Conservation (phyloP, 768 basidiomycete genomes). For the Russula foetens region DNA sequence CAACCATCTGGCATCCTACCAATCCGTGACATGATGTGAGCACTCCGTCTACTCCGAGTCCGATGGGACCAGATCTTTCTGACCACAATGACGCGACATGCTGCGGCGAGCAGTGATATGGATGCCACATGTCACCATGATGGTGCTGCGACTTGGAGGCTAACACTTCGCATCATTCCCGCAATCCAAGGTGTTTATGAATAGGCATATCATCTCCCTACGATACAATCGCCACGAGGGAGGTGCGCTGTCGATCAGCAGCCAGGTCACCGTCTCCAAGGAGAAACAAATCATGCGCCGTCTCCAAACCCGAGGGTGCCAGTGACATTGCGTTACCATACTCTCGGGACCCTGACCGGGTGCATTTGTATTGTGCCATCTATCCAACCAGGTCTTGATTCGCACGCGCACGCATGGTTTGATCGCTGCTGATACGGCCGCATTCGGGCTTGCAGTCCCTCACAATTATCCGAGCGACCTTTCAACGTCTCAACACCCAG, state of each 20-base stretch:
- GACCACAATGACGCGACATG: not conserved
- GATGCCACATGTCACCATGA: not conserved
- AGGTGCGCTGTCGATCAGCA: too few species aligned
- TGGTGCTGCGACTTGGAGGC: too few species aligned
- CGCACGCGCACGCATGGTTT: not conserved
- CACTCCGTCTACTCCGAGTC: too few species aligned
- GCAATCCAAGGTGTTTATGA: too few species aligned
- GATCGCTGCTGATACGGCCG: too few species aligned
- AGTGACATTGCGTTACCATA: not conserved
- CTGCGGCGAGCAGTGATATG: not conserved
- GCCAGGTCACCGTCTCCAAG: not conserved
- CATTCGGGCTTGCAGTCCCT: too few species aligned
- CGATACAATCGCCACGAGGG: not conserved
- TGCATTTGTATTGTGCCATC: too few species aligned
- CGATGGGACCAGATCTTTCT: not conserved
- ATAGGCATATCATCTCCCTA: too few species aligned
- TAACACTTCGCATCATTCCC: too few species aligned
- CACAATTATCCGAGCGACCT: too few species aligned
- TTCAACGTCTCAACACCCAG: too few species aligned
- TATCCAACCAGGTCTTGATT: not conserved
- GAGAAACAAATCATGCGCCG: not conserved
- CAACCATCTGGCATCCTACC: constrained; percentile 2
- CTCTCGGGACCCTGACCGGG: not conserved
- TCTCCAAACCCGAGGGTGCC: too few species aligned
- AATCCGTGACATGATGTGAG: not conserved